Conservation (phyloP, 148 eudicot species). For the Chenopodium quinoa region DNA sequence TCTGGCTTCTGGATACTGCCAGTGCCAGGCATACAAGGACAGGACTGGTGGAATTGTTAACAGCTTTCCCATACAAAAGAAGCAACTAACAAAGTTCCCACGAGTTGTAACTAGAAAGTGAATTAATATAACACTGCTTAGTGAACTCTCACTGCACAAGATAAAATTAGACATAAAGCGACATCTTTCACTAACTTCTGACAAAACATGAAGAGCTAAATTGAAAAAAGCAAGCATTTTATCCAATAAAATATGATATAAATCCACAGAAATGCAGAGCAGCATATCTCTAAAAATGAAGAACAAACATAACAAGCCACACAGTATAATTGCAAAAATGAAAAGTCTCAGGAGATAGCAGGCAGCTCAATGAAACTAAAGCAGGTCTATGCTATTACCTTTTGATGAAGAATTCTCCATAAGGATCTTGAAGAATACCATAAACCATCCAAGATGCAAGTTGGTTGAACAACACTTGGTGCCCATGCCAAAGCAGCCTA, state of each 20-base stretch:
- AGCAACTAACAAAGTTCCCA: neutral
- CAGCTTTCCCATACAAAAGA: neutral
- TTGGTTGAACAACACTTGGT: constrained; percentile 97
- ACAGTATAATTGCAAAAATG: neutral
- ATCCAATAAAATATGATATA: neutral
- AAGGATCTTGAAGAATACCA: constrained; percentile 89
- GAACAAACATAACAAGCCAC: neutral
- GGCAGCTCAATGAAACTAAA: neutral
- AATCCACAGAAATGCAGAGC: neutral
- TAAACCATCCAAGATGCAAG: constrained; percentile 96
- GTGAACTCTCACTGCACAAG: neutral
- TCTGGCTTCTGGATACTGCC: too few relatives aligned
- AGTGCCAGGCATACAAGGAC: too few relatives aligned
- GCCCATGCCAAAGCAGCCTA: constrained; percentile 98
- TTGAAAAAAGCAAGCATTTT: neutral
- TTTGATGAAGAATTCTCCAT: constrained; percentile 81
- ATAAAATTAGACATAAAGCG: neutral
- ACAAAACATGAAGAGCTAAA: neutral
- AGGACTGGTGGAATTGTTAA: neutral
- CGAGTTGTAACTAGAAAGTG: neutral
- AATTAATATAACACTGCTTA: neutral
- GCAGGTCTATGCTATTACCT: constrained; percentile 42
- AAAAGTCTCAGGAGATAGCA: neutral
- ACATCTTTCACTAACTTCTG: neutral
- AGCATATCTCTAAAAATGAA: neutral